Percentiles rank a stretch among this genome's conserved stretches.
These are phyloP conservation scores for Backusella tuberculispora DNA, from an alignment of 192 early-diverging fungal species.

Conservation along the genomic window DNA sequence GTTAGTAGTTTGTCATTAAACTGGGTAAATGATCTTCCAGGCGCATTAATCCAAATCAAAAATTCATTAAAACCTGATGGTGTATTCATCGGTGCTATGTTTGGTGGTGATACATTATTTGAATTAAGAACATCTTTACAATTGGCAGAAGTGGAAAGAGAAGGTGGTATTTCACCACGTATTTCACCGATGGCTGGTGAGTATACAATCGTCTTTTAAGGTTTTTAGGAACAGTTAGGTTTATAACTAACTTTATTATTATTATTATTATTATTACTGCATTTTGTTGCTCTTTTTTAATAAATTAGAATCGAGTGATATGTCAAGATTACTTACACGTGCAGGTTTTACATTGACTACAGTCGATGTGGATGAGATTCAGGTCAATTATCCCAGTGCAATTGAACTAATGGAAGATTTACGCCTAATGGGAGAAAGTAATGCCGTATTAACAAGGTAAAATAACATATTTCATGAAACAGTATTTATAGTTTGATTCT, in stretches of 20 bases:
- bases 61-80: conserved; percentile 88
- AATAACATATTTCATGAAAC: background rate
- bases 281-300: background rate
- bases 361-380: conserved; percentile 91
- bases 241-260: background rate
- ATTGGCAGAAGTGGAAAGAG: conserved; percentile 89
- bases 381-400: conserved; percentile 89
- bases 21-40: conserved; percentile 97
- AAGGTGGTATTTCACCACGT: conserved; percentile 86
- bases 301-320: conserved; percentile 64
- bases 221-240: background rate
- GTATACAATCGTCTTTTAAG: background rate
- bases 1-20: conserved; percentile 86
- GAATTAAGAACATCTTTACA: conserved; percentile 91
- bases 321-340: conserved; percentile 77
- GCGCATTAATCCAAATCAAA: conserved; percentile 83
- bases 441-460: conserved; percentile 79
- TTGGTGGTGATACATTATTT: conserved; percentile 96
- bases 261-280: background rate
- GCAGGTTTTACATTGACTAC: conserved; percentile 91
- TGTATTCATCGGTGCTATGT: conserved; percentile 91
- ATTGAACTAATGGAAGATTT: conserved; percentile 91
- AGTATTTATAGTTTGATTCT: background rate
- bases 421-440: conserved; percentile 92
- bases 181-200: conserved; percentile 88